These are phyloP conservation scores for Pyrenopolyporus hunteri DNA, from an alignment of 495 filamentous ascomycete genomes.

Conservation along the genomic window DNA sequence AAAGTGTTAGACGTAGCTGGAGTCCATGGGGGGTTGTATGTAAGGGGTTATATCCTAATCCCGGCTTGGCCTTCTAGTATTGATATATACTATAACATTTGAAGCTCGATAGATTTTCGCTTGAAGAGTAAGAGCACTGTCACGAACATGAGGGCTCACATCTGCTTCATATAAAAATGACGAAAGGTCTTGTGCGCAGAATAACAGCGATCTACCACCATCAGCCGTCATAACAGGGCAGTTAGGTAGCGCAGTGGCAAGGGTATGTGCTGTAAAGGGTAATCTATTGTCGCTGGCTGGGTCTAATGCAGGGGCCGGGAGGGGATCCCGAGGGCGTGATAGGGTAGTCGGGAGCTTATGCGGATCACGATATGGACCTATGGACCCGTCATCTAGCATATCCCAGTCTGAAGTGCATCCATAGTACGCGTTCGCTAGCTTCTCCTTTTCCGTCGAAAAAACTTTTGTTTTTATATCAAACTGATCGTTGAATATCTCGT, in stretches of 20 bases:
- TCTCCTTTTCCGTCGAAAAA: conserved; percentile 10
- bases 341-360: conserved; percentile 12
- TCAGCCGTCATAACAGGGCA: conserved; percentile 1
- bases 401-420: conserved; percentile 1
- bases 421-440: conserved; percentile 18
- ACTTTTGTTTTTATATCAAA: not conserved
- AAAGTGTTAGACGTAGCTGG: too few species aligned
- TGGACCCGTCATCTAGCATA: conserved; percentile 8
- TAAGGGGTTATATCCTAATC: too few species aligned
- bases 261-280: not conserved
- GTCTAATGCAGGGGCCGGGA: conserved; percentile 14
- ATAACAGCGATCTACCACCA: too few species aligned
- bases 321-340: conserved; percentile 10
- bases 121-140: too few species aligned
- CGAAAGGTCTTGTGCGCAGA: not conserved
- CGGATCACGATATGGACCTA: conserved; percentile 24
- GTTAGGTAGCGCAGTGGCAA: not conserved
- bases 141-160: not conserved
- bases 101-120: too few species aligned
- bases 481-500: not conserved
- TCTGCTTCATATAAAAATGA: not conserved
- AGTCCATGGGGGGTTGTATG: too few species aligned
- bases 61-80: too few species aligned
- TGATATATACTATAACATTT: too few species aligned
- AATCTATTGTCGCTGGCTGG: not conserved